These are phyloP conservation scores for Phytophthora chlamydospora DNA, from an alignment of 352 stramenopile genomes.

Conservation along the genomic window DNA sequence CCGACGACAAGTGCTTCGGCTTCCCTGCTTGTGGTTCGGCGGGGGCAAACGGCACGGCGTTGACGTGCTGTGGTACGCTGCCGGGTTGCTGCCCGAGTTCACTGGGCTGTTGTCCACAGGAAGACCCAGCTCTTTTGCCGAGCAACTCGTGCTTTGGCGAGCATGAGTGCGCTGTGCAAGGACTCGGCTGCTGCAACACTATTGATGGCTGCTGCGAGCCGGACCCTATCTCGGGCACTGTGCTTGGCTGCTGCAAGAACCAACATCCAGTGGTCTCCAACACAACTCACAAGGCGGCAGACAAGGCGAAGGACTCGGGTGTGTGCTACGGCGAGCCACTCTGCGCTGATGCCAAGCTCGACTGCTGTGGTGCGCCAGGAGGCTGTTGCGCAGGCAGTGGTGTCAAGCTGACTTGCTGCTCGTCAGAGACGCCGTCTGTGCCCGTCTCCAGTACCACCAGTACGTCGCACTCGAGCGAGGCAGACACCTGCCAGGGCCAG, in stretches of 20 bases:
- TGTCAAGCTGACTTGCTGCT: slow-evolving; percentile 52
- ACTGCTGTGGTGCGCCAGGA: slow-evolving; percentile 49
- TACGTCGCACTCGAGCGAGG: slow-evolving; percentile 13
- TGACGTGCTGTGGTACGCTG: slow-evolving; percentile 70
- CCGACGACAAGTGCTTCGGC: slow-evolving; percentile 70
- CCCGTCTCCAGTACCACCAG: not conserved
- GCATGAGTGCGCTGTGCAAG: slow-evolving; percentile 60
- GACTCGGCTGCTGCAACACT: slow-evolving; percentile 69
- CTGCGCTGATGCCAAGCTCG: slow-evolving; percentile 45
- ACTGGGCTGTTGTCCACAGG: slow-evolving; percentile 66
- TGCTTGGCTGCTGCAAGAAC: slow-evolving; percentile 75
- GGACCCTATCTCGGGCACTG: slow-evolving; percentile 45
- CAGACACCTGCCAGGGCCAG: slow-evolving; percentile 43
- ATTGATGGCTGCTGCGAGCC: slow-evolving; percentile 75
- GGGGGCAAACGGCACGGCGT: slow-evolving; percentile 61
- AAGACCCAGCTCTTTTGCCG: slow-evolving; percentile 45
- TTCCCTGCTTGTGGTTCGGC: slow-evolving; percentile 58
- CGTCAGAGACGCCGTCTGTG: slow-evolving; percentile 6
- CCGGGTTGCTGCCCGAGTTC: slow-evolving; percentile 74
- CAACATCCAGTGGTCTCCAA: slow-evolving; percentile 41
- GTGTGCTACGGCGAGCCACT: slow-evolving; percentile 50
- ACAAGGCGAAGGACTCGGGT: slow-evolving; percentile 21
- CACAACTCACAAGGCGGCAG: slow-evolving; percentile 35
- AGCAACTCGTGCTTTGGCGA: slow-evolving; percentile 71
- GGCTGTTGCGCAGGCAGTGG: slow-evolving; percentile 54